phyloP scores from a whole-genome alignment of 176 grass and related monocot species.

The Carex myosuroides region DNA sequence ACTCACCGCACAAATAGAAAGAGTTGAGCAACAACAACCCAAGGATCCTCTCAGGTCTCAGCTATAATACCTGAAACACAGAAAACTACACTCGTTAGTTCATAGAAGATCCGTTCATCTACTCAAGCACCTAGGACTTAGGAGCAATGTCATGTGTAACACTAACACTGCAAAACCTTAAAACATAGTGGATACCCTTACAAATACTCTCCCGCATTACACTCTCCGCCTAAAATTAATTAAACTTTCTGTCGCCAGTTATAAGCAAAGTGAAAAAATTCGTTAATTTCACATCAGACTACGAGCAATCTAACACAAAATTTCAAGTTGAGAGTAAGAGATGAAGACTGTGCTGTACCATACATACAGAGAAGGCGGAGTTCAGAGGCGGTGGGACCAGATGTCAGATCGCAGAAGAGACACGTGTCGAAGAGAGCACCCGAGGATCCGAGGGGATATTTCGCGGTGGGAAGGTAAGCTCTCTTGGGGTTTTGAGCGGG shows the following conservation, averaged over 20 bases:
- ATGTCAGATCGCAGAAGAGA: not conserved
- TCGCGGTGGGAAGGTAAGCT: not conserved
- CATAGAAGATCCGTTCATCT: not conserved
- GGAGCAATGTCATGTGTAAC: too few species aligned
- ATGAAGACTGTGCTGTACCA: not conserved
- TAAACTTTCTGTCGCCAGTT: not conserved
- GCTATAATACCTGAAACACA: not conserved
- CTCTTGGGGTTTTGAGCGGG: not conserved
- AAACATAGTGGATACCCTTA: not conserved
- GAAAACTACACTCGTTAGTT: not conserved
- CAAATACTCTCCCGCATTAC: not conserved
- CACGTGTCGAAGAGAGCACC: not conserved
- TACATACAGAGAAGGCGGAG: not conserved
- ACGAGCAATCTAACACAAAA: not conserved
- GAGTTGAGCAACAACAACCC: not conserved
- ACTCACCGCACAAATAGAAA: not conserved
- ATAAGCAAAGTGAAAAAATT: not conserved
- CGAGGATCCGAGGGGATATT: not conserved
- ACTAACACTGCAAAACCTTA: not conserved
- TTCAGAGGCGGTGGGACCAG: not conserved
- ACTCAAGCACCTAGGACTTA: not conserved
- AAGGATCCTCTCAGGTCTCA: not conserved
- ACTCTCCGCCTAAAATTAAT: not conserved
- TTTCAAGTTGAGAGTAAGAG: not conserved
- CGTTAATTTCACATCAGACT: not conserved